Conservation (phyloP, 192 early-diverging fungal species). For the Backusella parvicylindrica region DNA sequence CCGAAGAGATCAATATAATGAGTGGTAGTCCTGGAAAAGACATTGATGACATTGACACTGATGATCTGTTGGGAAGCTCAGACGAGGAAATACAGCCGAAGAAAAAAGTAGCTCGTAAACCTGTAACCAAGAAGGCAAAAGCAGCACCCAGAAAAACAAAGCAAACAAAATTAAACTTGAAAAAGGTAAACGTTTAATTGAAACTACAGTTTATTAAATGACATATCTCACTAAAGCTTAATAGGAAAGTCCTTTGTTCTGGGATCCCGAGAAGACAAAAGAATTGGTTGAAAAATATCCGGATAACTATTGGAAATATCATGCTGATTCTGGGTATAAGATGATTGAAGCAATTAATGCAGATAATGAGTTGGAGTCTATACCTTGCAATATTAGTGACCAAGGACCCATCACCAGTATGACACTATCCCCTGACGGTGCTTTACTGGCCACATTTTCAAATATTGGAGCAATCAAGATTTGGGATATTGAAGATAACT, state of each 20-base stretch:
- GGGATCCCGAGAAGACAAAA: conserved; percentile 46
- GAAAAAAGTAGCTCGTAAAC: conserved; percentile 8
- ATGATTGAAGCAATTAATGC: conserved; percentile 69
- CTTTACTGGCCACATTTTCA: conserved; percentile 84
- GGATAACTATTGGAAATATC: conserved; percentile 56
- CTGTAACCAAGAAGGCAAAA: conserved; percentile 13
- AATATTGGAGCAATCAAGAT: conserved; percentile 71
- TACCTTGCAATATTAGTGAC: conserved; percentile 69
- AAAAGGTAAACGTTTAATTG: neutral
- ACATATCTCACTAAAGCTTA: neutral
- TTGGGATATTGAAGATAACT: conserved; percentile 76
- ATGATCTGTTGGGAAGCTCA: conserved; percentile 15
- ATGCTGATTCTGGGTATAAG: conserved; percentile 45
- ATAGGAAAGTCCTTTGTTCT: conserved; percentile 21
- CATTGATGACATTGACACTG: conserved; percentile 12
- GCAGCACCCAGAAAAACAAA: neutral
- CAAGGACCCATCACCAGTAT: conserved; percentile 82
- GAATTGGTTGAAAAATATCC: conserved; percentile 56
- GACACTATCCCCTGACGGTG: conserved; percentile 78
- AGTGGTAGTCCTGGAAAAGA: neutral
- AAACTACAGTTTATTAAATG: neutral
- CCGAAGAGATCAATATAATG: conserved; percentile 5
- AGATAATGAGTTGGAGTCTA: conserved; percentile 61
- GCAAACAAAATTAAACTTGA: neutral
- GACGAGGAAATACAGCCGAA: conserved; percentile 10